Conservation (phyloP, 2,329 filamentous ascomycete species). For the Paraphoma chrysanthemicola region DNA sequence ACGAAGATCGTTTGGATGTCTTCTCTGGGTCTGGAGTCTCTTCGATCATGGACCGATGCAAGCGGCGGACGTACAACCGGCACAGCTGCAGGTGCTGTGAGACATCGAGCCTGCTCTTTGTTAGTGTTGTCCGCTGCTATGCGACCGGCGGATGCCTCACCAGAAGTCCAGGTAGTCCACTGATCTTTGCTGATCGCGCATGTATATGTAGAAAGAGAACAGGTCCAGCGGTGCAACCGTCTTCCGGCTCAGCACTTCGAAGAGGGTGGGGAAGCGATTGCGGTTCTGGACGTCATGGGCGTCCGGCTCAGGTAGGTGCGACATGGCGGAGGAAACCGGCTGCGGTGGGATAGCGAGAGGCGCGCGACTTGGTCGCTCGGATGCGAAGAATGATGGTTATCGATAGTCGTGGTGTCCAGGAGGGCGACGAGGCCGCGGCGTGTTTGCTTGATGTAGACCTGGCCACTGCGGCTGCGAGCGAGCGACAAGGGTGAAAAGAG, state of each 20-base stretch:
- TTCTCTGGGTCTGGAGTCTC: conserved; percentile 91
- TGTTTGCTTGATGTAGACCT: conserved; percentile 11
- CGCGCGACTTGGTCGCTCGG: conserved; percentile 25
- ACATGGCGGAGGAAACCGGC: conserved; percentile 25
- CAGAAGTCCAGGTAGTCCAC: conserved; percentile 99
- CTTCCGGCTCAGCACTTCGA: conserved; percentile 91
- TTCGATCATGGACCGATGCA: conserved; percentile 89
- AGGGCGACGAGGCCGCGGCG: conserved; percentile 29
- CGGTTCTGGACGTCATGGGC: conserved; percentile 53
- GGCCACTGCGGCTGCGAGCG: conserved; percentile 20
- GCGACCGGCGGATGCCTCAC: conserved; percentile 59
- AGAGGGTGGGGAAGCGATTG: conserved; percentile 90
- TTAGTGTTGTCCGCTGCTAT: conserved; percentile 26
- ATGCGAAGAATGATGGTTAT: conserved; percentile 22
- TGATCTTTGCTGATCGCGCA: conserved; percentile 97
- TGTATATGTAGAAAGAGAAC: conserved; percentile 99
- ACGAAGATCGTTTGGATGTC: conserved; percentile 83
- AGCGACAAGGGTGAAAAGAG: conserved; percentile 17
- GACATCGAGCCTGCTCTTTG: conserved; percentile 85
- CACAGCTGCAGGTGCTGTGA: conserved; percentile 98
- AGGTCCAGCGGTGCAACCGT: conserved; percentile 96
- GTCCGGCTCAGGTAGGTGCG: conserved; percentile 22
- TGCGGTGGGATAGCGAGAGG: conserved; percentile 15
- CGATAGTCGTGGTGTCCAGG: conserved; percentile 26
- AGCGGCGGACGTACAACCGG: conserved; percentile 94